Evolutionary conservation across 1,139 yeast species (phyloP), one percentile per base, ranked within the genome.

Genomic region (Meyerozyma elateridarum): DNA sequence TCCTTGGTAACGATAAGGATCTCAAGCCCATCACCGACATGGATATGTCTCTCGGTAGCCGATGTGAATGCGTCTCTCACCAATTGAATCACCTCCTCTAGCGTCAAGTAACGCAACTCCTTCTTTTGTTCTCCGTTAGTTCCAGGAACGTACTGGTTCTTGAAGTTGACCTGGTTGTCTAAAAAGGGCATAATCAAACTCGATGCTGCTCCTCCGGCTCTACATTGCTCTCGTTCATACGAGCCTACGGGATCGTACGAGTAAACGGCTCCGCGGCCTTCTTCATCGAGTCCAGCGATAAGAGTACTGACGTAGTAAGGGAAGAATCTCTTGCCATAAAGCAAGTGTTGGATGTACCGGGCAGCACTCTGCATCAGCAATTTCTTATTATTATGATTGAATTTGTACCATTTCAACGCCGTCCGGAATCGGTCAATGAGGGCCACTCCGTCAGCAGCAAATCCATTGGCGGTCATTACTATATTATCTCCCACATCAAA

Each of bases 181-280:
- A 91, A 75, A 58, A 91, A 91, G 4, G 98, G 98, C 93, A 88
- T 89, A 49, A 91, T 88, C 59, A 91, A 74, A 45, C 91, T 79
- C 2, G 96, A 93, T 20, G 97, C 97, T 6, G 96, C 93, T 28
- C 98, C 98, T 40, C 95, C 97, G 1, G 97, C 97, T 52, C 96
- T 77, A 62, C 96, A 87, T 55, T 88, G 95, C 57, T 89, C 96
- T 51, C 96, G 78, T 63, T 93, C 98, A 56, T 91, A 93, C 2
- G 96, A 85, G 5, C 98, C 98, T 36, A 91, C 96, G 1, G 98
- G 98, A 55, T 91, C 98, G 56, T 87, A 91, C 5, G 97, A 88
- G 58, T 85, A 91, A 24, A 91, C 87, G 2, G 96, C 91, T 31
- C 98, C 98, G 49, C 79, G 80, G 11, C 97, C 97, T 44, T 88